A percentile compares a stretch with the other conserved stretches of the same genome.
Evolutionary conservation across 1,284 basidiomycete genomes (phyloP).

Genomic region (Xanthoconium separans): DNA sequence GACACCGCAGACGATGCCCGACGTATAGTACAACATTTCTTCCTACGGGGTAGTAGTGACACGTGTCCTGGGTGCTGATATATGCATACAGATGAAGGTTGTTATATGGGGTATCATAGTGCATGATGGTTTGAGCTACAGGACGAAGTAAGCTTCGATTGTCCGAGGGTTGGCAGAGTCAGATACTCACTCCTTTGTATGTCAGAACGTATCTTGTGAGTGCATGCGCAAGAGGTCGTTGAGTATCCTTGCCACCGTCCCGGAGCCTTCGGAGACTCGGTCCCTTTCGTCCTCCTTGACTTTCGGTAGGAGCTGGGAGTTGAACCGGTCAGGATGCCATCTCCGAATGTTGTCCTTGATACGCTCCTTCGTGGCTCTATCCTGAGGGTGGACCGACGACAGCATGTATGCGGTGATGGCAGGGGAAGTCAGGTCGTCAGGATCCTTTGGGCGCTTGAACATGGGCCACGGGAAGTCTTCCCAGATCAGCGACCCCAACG

Average conservation of each 20-base stretch:
- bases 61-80: conserved; percentile 16
- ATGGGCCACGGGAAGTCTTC: conserved; percentile 71
- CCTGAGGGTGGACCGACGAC: conserved; percentile 49
- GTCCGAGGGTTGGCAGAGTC: neutral
- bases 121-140: conserved; percentile 11
- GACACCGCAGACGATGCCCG: conserved; percentile 1
- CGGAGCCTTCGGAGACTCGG: conserved; percentile 47
- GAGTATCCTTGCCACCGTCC: conserved; percentile 49
- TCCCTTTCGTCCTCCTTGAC: conserved; percentile 52
- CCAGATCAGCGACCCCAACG: conserved; percentile 43
- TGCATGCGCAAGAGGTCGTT: conserved; percentile 49
- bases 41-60: conserved; percentile 6
- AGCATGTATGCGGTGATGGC: conserved; percentile 60
- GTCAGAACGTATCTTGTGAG: conserved; percentile 27
- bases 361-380: conserved; percentile 56
- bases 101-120: conserved; percentile 23
- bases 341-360: conserved; percentile 57
- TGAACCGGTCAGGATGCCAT: conserved; percentile 57
- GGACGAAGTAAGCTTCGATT: conserved; percentile 14
- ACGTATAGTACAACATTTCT: conserved; percentile 23
- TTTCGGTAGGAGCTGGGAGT: conserved; percentile 48
- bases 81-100: conserved; percentile 36
- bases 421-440: conserved; percentile 57
- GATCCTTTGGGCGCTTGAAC: conserved; percentile 49
- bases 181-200: conserved; percentile 27